These are phyloP conservation scores for Bjerkandera adusta DNA, from an alignment of 1,284 basidiomycete genomes.

Conservation along the genomic window DNA sequence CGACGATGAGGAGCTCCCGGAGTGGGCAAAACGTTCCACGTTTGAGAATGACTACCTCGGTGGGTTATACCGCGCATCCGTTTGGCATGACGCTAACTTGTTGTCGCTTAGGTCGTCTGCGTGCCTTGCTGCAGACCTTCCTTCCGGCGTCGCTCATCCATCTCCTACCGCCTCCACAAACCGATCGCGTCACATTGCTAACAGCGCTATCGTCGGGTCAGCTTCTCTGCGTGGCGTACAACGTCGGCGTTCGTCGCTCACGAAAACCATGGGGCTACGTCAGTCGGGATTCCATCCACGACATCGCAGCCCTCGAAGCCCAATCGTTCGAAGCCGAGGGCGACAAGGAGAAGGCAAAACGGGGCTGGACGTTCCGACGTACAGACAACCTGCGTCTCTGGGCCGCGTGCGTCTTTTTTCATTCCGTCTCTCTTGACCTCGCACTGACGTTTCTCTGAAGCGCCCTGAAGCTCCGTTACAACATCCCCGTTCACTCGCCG, in stretches of 20 bases:
- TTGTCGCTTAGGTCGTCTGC: slow-evolving; percentile 48
- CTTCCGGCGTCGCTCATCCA: slow-evolving; percentile 42
- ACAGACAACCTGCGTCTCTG: slow-evolving; percentile 82
- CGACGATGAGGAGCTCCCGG: slow-evolving; percentile 67
- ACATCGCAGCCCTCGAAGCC: slow-evolving; percentile 64
- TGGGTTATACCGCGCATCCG: slow-evolving; percentile 29
- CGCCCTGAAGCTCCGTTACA: slow-evolving; percentile 78
- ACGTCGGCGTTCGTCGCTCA: slow-evolving; percentile 74
- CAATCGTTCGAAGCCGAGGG: slow-evolving; percentile 33
- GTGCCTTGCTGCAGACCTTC: slow-evolving; percentile 52
- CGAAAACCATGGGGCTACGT: slow-evolving; percentile 89
- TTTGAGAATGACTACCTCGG: slow-evolving; percentile 59
- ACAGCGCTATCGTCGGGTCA: slow-evolving; percentile 73
- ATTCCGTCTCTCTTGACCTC: slow-evolving; percentile 3
- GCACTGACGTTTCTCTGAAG: slow-evolving; percentile 34
- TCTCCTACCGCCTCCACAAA: slow-evolving; percentile 39
- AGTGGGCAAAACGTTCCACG: slow-evolving; percentile 63
- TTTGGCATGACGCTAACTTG: background rate
- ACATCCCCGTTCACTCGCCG: slow-evolving; percentile 63
- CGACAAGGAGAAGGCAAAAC: slow-evolving; percentile 34
- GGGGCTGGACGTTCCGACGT: slow-evolving; percentile 77
- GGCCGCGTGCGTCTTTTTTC: slow-evolving; percentile 61
- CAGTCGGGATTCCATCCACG: slow-evolving; percentile 73
- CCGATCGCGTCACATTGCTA: slow-evolving; percentile 45
- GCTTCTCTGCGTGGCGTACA: slow-evolving; percentile 78